Evolutionary conservation across 2,329 filamentous ascomycete species (phyloP).

Genomic region (Colletotrichum sp.): DNA sequence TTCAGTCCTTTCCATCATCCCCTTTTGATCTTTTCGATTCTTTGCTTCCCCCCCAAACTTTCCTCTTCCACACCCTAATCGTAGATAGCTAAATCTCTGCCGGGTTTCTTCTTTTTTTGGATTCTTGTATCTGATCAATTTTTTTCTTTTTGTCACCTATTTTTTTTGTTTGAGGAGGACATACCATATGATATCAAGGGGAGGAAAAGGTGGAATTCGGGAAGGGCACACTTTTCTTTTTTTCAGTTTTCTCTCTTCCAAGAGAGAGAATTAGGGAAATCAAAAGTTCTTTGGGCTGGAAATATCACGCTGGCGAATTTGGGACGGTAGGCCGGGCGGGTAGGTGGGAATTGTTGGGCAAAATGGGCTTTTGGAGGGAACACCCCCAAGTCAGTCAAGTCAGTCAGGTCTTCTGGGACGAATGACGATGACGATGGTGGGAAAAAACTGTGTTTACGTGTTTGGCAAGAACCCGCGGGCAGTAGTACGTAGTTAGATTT

Average conservation of each 20-base stretch:
- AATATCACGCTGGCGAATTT: not conserved
- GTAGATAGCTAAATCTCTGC: conserved; percentile 19
- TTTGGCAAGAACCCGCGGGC: not conserved
- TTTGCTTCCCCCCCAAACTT: not conserved
- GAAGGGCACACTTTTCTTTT: not conserved
- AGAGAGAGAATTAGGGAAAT: not conserved
- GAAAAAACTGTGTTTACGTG: not conserved
- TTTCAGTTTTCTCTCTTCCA: not conserved
- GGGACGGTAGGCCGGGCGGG: not conserved
- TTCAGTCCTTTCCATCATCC: not conserved
- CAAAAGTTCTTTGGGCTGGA: not conserved
- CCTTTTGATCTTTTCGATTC: not conserved
- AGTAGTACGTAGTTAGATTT: conserved; percentile 12
- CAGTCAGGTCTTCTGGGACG: not conserved
- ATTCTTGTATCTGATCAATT: not conserved
- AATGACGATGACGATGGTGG: not conserved
- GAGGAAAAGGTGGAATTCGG: conserved; percentile 16
- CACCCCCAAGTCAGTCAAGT: not conserved
- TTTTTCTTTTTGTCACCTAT: not conserved
- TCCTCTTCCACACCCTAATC: conserved; percentile 10
- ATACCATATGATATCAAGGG: conserved; percentile 22
- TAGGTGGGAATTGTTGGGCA: not conserved
- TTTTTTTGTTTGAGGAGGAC: conserved; percentile 14
- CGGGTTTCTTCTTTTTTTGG: not conserved
- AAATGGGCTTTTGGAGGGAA: not conserved